These are phyloP conservation scores for Hansenula sp. DNA, from an alignment of 1,139 yeast genomes.

Conservation along the genomic window DNA sequence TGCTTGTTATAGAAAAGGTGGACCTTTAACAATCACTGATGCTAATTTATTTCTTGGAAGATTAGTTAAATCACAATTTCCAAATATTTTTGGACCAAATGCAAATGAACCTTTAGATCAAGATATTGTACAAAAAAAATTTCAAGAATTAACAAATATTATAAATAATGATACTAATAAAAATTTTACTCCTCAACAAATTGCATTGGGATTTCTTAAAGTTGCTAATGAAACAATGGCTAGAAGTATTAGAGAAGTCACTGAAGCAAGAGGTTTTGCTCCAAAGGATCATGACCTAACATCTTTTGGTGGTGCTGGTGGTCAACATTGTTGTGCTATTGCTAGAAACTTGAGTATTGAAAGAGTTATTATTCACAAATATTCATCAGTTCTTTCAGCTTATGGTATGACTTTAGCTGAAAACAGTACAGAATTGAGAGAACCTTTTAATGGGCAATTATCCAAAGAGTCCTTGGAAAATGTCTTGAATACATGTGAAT, in stretches of 20 bases:
- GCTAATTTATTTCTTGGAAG: conserved; percentile 51
- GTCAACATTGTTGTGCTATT: conserved; percentile 51
- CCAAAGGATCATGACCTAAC: conserved; percentile 43
- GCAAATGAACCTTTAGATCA: conserved; percentile 47
- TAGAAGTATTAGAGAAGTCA: conserved; percentile 48
- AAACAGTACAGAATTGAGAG: no score
- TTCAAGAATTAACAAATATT: conserved; percentile 33
- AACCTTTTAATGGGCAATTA: no score
- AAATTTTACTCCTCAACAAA: conserved; percentile 37
- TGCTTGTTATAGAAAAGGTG: conserved; percentile 54
- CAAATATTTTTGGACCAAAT: conserved; percentile 54
- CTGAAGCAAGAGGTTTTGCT: conserved; percentile 50
- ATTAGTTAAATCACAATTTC: conserved; percentile 49
- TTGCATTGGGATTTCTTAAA: conserved; percentile 48
- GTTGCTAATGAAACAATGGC: conserved; percentile 56
- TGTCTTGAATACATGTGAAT: no score
- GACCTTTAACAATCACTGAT: conserved; percentile 56
- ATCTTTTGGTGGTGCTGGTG: conserved; percentile 59
- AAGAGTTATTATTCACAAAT: conserved; percentile 43
- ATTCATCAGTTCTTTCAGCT: conserved; percentile 51
- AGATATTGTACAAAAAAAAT: conserved; percentile 33
- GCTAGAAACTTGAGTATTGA: conserved; percentile 43
- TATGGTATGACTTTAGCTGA: conserved; percentile 55
- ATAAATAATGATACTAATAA: conserved; percentile 35
- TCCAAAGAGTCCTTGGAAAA: no score